These are phyloP conservation scores for Psilocybe mexicana DNA, from an alignment of 1,284 basidiomycete genomes.

Conservation along the genomic window DNA sequence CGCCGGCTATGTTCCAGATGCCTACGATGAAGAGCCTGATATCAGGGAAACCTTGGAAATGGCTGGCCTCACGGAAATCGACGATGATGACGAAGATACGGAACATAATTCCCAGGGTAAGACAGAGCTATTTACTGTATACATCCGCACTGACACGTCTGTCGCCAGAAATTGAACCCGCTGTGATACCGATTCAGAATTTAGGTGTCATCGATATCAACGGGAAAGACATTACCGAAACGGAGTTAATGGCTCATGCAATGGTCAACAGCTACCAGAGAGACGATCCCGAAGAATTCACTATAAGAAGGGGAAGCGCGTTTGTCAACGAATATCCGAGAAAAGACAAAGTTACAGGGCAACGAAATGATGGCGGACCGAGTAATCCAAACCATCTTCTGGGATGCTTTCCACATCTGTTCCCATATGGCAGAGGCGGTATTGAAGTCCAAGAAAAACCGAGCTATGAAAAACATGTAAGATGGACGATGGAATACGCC, in stretches of 20 bases:
- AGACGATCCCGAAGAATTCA: constrained; percentile 6
- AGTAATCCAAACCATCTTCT: constrained; percentile 27
- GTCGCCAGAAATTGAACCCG: no score
- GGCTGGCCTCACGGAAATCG: no score
- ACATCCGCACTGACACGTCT: no score
- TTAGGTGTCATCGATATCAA: no score
- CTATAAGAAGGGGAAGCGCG: constrained; percentile 18
- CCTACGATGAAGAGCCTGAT: constrained; percentile 20
- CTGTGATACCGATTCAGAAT: no score
- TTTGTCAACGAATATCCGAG: constrained; percentile 28
- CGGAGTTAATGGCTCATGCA: constrained; percentile 5
- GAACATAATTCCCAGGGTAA: no score
- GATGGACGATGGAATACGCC: constrained; percentile 37
- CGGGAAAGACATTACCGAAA: no score
- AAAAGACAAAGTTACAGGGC: constrained; percentile 7
- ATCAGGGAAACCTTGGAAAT: neutral
- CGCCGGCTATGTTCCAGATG: constrained; percentile 29
- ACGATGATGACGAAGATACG: no score
- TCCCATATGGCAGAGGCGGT: constrained; percentile 42
- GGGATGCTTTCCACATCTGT: constrained; percentile 27
- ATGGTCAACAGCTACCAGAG: constrained; percentile 11
- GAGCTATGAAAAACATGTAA: constrained; percentile 31
- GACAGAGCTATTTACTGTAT: no score
- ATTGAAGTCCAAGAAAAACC: constrained; percentile 27
- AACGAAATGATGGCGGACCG: constrained; percentile 11